Conservation (phyloP, 177 flowering plant species). For the Telopea speciosissima region DNA sequence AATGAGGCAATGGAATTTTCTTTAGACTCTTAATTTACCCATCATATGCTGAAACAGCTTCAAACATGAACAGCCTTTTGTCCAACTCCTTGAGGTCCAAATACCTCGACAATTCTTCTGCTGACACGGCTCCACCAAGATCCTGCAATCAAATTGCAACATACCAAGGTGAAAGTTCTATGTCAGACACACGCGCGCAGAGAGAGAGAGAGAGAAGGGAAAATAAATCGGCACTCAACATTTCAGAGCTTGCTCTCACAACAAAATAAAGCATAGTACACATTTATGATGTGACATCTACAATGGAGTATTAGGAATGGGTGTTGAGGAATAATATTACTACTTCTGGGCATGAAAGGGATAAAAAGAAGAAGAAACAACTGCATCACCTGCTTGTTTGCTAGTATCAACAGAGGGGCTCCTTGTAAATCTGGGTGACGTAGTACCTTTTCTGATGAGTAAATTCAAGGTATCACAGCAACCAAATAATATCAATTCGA, state of each 20-base stretch:
- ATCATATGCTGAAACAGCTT: slow-evolving; percentile 85
- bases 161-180: neutral
- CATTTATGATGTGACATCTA: neutral
- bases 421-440: slow-evolving; percentile 90
- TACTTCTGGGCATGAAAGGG: neutral
- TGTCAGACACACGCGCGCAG: too few species aligned
- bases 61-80: slow-evolving; percentile 77
- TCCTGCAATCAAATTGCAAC: slow-evolving; percentile 46
- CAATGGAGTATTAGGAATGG: neutral
- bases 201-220: neutral
- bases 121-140: slow-evolving; percentile 62
- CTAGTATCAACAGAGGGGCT: slow-evolving; percentile 87
- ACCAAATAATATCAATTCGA: slow-evolving; percentile 5
- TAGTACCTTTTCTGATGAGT: slow-evolving; percentile 69
- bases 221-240: neutral
- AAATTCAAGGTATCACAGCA: slow-evolving; percentile 8
- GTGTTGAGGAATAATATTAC: neutral
- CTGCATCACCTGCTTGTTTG: slow-evolving; percentile 81
- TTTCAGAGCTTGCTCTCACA: neutral
- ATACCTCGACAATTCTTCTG: slow-evolving; percentile 84
- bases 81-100: slow-evolving; percentile 92
- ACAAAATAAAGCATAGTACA: neutral
- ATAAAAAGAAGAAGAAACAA: neutral
- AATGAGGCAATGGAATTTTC: neutral
- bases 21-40: slow-evolving; percentile 45